Conservation (phyloP, 768 basidiomycete genomes). For the Daedaleopsis sinensis region DNA sequence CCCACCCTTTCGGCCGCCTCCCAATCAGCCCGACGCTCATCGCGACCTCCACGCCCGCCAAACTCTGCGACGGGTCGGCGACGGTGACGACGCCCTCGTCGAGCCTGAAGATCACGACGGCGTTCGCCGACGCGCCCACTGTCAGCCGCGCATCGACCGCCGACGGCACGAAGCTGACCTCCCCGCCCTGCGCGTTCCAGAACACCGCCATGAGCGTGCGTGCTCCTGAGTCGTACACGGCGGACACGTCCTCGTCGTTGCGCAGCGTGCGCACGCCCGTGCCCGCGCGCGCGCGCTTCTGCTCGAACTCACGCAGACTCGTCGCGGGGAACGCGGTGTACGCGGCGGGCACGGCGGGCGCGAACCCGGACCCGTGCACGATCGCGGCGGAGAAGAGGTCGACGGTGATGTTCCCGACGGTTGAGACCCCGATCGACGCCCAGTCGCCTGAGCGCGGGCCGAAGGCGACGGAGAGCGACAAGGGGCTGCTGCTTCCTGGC, state of each 20-base stretch:
- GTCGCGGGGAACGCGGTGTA: slow-evolving; percentile 63
- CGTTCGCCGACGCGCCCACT: slow-evolving; percentile 43
- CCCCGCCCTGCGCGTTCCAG: slow-evolving; percentile 54
- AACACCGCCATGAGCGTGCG: slow-evolving; percentile 53
- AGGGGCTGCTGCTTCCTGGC: slow-evolving; percentile 13
- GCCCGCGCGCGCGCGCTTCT: slow-evolving; percentile 36
- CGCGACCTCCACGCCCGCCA: slow-evolving; percentile 19
- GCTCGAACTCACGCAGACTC: slow-evolving; percentile 39
- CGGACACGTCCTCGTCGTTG: slow-evolving; percentile 53
- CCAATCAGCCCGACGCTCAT: background rate
- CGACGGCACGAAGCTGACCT: slow-evolving; percentile 38
- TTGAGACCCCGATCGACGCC: slow-evolving; percentile 64
- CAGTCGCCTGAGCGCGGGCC: slow-evolving; percentile 61
- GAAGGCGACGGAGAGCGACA: slow-evolving; percentile 42
- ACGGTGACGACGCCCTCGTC: slow-evolving; percentile 50
- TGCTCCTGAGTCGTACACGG: slow-evolving; percentile 48
- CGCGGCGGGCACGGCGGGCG: slow-evolving; percentile 38
- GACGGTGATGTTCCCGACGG: slow-evolving; percentile 55
- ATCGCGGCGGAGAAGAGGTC: slow-evolving; percentile 70
- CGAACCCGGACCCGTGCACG: slow-evolving; percentile 38
- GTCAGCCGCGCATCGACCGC: slow-evolving; percentile 32
- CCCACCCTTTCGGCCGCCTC: background rate
- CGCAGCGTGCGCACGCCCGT: slow-evolving; percentile 38
- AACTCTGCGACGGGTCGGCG: slow-evolving; percentile 67
- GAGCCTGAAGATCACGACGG: slow-evolving; percentile 47